Evolutionary conservation across 2,329 filamentous ascomycete species (phyloP).

Genomic region (Aspergillus udagawae): DNA sequence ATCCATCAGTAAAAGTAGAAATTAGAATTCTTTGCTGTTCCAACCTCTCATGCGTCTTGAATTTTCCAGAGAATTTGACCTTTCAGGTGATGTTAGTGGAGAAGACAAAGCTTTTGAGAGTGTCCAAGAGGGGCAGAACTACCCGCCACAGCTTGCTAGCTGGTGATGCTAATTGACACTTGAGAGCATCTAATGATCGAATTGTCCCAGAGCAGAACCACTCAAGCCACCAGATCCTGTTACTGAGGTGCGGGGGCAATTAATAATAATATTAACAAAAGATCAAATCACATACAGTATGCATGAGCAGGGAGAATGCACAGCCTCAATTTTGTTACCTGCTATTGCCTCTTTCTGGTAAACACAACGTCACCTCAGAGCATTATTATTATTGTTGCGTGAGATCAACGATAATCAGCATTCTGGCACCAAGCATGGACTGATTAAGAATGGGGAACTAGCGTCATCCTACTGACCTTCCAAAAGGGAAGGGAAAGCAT

Average conservation of each 20-base stretch:
- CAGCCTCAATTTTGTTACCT: slow-evolving; percentile 25
- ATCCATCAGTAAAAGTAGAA: neutral
- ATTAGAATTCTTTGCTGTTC: neutral
- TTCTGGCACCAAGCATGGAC: slow-evolving; percentile 1
- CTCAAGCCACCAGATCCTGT: slow-evolving; percentile 18
- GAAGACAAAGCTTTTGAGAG: neutral
- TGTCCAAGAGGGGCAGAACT: neutral
- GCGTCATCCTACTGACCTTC: slow-evolving; percentile 15
- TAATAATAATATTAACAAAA: neutral
- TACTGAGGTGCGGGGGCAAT: slow-evolving; percentile 21
- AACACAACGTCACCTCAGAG: slow-evolving; percentile 13
- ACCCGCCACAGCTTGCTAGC: slow-evolving; percentile 4
- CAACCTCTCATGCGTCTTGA: neutral
- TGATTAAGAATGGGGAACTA: neutral
- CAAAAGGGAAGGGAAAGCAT: neutral
- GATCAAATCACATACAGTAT: neutral
- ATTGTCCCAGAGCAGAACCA: slow-evolving; percentile 4
- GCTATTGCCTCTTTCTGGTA: slow-evolving; percentile 3
- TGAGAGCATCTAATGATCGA: neutral
- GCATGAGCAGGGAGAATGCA: slow-evolving; percentile 18
- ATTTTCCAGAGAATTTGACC: neutral
- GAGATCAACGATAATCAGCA: slow-evolving; percentile 5
- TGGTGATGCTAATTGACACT: slow-evolving; percentile 11
- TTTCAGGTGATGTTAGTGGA: neutral
- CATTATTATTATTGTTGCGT: neutral